A percentile compares a stretch with the other conserved stretches of the same genome.
Conservation (phyloP, 805 yeast genomes). For the Saturnispora zaruensis region DNA sequence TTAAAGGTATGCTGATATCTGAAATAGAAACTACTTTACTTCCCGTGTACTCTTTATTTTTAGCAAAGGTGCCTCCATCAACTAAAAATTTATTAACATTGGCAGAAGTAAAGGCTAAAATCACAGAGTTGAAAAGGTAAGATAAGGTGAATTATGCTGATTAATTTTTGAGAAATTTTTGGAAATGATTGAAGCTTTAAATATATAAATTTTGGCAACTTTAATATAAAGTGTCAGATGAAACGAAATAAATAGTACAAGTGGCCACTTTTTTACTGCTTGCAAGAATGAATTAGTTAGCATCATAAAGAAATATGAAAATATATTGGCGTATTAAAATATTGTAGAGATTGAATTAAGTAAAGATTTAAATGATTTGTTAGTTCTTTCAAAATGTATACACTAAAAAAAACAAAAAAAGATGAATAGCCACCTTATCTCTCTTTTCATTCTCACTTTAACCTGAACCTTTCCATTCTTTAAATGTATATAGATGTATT, state of each 20-base stretch:
- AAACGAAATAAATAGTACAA: too few species aligned
- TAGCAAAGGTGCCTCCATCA: slow-evolving; percentile 63
- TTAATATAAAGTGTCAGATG: too few species aligned
- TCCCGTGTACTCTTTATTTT: slow-evolving; percentile 79
- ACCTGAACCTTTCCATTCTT: too few species aligned
- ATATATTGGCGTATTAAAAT: neutral
- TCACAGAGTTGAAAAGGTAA: slow-evolving; percentile 1
- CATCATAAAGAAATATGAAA: too few species aligned
- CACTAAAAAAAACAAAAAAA: neutral
- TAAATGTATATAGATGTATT: too few species aligned
- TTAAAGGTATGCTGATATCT: slow-evolving; percentile 53
- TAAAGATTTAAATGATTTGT: neutral
- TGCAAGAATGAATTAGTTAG: too few species aligned
- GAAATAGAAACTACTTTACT: slow-evolving; percentile 66
- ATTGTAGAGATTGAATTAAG: neutral
- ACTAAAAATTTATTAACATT: slow-evolving; percentile 45
- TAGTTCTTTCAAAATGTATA: too few species aligned
- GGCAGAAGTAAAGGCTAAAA: slow-evolving; percentile 7
- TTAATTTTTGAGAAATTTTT: too few species aligned
- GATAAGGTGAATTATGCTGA: too few species aligned
- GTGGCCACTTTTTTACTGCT: too few species aligned
- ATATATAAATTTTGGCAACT: too few species aligned
- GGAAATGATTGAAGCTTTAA: too few species aligned
- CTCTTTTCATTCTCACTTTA: neutral
- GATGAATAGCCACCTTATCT: neutral